Base-by-base conservation (phyloP, 73 alveolate species). In the Blepharisma japonicum region DNA sequence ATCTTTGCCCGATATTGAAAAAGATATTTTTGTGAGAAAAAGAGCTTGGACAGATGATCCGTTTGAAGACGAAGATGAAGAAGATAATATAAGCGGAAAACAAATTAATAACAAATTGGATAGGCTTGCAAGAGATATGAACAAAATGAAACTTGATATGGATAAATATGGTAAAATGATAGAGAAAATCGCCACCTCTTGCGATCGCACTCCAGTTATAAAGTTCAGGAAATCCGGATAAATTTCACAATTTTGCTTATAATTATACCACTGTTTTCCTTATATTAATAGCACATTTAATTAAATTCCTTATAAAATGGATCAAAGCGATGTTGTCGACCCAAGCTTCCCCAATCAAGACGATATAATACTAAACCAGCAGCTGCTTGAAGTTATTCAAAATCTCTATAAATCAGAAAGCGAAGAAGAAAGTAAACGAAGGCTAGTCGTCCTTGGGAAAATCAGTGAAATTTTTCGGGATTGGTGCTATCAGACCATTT, bases 401-500 rank as follows among this genome's bases (percentile, higher is more conserved):
- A 14, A 0, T 18, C 21, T 51, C 66, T 14, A 51, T 18, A 51
- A 51, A 14, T 51, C 21, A 11, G 77, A 61, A 4, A 23, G 39
- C 77, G 42, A 61, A 27, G 77, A 61, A n/a, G 77, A 61, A 61
- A 27, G 55, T 4, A 8, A 11, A 18, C 0, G 49, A 61, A 61
- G 77, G 4, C n/a, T 23, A n/a, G 55, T 11, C 11, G 77, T 61
- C n/a, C 77, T 61, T 23, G 77, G 77, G 20, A 61, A 61, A 61
- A 20, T 61, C n/a, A 18, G 21, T 23, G 55, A 61, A 61, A 18
- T 61, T 18, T 20, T 61, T 23, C 11, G 21, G 6, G 77, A 61
- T 14, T 61, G 77, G 49, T 61, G 77, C 50, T 61, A 11, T 27
- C 49, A 61, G 50, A 51, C n/a, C n/a, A 27, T 61, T 23, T 61